Conservation (phyloP, 257 asterid species). For the Petunia axillaris region DNA sequence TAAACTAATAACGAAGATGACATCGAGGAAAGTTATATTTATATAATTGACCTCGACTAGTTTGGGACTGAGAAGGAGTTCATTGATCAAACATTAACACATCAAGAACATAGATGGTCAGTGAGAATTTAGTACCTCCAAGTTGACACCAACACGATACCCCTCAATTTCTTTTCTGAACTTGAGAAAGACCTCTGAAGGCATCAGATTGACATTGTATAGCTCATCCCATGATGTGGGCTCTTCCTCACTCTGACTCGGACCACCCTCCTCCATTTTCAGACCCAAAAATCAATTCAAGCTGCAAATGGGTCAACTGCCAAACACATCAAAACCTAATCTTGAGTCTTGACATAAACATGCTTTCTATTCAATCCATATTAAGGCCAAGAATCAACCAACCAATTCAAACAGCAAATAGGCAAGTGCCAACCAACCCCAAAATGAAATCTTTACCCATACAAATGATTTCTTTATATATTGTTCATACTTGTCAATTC, state of each 20-base stretch:
- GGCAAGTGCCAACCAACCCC: too few species aligned
- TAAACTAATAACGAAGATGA: not conserved
- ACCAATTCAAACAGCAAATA: too few species aligned
- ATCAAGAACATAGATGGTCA: not conserved
- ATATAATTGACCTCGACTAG: not conserved
- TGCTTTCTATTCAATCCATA: too few species aligned
- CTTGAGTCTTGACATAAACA: too few species aligned
- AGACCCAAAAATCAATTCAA: not conserved
- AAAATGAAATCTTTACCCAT: too few species aligned
- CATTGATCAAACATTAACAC: not conserved
- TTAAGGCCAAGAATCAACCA: too few species aligned
- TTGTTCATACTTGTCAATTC: not conserved
- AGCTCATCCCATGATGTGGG: conserved; percentile 83
- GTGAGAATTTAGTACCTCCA: conserved; percentile 63
- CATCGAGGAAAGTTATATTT: not conserved
- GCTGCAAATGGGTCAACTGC: not conserved
- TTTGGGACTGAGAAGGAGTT: not conserved
- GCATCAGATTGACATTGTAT: conserved; percentile 86
- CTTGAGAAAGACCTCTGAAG: conserved; percentile 80
- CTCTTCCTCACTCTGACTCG: conserved; percentile 67
- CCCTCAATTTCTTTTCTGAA: conserved; percentile 82
- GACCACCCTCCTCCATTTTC: conserved; percentile 57
- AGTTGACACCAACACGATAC: conserved; percentile 77
- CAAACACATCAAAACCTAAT: not conserved
- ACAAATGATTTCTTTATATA: not conserved